Conservation (phyloP, 768 basidiomycete species). For the Floccularia luteovirens region DNA sequence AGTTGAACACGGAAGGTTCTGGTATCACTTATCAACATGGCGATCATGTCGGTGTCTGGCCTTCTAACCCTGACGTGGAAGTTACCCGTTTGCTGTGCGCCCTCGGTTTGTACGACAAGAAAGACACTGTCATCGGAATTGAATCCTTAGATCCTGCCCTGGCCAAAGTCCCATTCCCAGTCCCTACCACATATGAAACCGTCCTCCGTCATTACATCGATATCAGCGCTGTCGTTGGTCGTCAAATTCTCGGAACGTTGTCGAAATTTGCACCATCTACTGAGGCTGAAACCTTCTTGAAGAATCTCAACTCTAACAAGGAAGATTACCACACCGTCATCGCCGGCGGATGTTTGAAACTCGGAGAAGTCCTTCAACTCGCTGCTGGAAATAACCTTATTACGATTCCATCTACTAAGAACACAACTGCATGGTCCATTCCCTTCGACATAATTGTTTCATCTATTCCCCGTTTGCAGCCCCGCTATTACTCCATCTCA, state of each 20-base stretch:
- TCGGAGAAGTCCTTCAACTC: conserved; percentile 89
- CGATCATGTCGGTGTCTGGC: conserved; percentile 97
- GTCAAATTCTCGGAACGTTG: conserved; percentile 84
- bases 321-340: conserved; percentile 78
- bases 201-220: conserved; percentile 97
- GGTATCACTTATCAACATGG: conserved; percentile 99
- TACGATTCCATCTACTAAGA: conserved; percentile 50
- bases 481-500: conserved; percentile 97
- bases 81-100: conserved; percentile 83
- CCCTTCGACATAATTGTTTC: conserved; percentile 98
- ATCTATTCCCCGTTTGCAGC: conserved; percentile 87
- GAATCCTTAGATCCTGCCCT: conserved; percentile 97
- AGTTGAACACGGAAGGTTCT: conserved; percentile 89
- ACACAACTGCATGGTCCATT: conserved; percentile 82
- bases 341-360: conserved; percentile 76
- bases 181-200: conserved; percentile 89
- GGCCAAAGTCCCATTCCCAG: conserved; percentile 98
- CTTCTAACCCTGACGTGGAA: conserved; percentile 87
- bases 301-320: conserved; percentile 79
- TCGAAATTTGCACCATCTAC: conserved; percentile 84
- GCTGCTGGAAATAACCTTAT: conserved; percentile 75
- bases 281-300: conserved; percentile 66
- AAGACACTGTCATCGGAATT: conserved; percentile 80
- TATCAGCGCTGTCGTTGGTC: conserved; percentile 89
- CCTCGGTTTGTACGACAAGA: conserved; percentile 78